Evolutionary conservation across 2,329 filamentous ascomycete species (phyloP).

Genomic region (Sporothrix variecibatus): DNA sequence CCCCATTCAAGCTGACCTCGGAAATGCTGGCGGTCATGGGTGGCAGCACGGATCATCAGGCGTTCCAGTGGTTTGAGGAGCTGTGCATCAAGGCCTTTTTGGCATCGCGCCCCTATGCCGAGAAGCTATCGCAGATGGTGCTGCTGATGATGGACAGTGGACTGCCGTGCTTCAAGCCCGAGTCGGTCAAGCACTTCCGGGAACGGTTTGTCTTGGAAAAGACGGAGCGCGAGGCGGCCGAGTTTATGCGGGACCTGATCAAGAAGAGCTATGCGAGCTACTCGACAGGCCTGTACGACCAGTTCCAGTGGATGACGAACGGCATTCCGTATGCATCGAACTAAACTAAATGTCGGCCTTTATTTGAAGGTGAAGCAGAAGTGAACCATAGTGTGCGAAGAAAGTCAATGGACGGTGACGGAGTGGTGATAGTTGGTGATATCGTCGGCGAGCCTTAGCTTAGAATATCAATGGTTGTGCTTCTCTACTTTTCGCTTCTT

Average conservation of each 20-base stretch:
- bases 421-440: background rate
- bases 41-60: constrained; percentile 76
- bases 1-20: constrained; percentile 94
- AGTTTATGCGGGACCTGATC: constrained; percentile 88
- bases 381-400: no score
- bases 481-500: background rate
- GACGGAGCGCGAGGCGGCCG: constrained; percentile 87
- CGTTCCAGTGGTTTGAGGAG: constrained; percentile 95
- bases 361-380: no score
- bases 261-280: constrained; percentile 89
- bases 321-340: constrained; percentile 33
- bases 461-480: background rate
- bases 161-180: constrained; percentile 95
- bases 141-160: constrained; percentile 95
- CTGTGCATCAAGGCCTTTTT: constrained; percentile 95
- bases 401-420: no score
- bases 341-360: constrained; percentile 1
- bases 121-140: constrained; percentile 88
- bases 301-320: constrained; percentile 68
- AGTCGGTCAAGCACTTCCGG: constrained; percentile 88
- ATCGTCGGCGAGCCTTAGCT: background rate
- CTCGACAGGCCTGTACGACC: constrained; percentile 93
- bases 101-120: constrained; percentile 79
- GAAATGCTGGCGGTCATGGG: constrained; percentile 99
- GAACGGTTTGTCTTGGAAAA: constrained; percentile 92